Evolutionary conservation across 2,329 filamentous ascomycete species (phyloP), one percentile per base, ranked within the genome.

Genomic region (Penicillium digitatum): DNA sequence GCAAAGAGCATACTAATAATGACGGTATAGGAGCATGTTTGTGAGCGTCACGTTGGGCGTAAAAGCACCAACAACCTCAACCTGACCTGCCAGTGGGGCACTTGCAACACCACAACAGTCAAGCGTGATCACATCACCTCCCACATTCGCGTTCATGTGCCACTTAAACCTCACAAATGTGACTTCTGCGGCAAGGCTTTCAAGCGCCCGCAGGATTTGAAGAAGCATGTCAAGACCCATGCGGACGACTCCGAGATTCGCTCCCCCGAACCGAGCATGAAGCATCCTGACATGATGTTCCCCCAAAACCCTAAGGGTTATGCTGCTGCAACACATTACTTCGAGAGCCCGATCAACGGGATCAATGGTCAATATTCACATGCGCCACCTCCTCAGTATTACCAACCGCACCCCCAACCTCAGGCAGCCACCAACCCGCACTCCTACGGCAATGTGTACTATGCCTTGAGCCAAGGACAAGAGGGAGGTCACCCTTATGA

Each of bases 41-140:
- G 94, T 76, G 94, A 97, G 74, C 90, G 91, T 70, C 94, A 99
- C 81, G 92, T 99, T 72, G 94, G 94, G 62, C 90, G 94, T 76
- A 99, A 99, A 81, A 95, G 90, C 79, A 99, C 94, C 71, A 97
- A 97, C 80, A 99, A 99, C 77, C 81, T 99, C 69, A 97, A 94
- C 76, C 77, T 99, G 72, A 96, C 91, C 52, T 99, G 94, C 78
- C 90, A 95, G 73, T 99, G 94, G 94, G 94, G 92, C 66, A 88
- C 87, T 62, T 99, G 94, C 79, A 87, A 91, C 61, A 97, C 93
- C 22, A 96, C 92, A 45, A 97, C 93, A 2, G 93, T 97, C 73
- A 97, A 99, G 82, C 90, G 94, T 68, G 94, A 97, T 69, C 94
- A 99, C 78, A 99, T 99, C 76, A 99, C 94, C 48, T 97, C 94